phyloP scores from a whole-genome alignment of 2,329 filamentous ascomycete genomes.

The Cladosporium sp. region DNA sequence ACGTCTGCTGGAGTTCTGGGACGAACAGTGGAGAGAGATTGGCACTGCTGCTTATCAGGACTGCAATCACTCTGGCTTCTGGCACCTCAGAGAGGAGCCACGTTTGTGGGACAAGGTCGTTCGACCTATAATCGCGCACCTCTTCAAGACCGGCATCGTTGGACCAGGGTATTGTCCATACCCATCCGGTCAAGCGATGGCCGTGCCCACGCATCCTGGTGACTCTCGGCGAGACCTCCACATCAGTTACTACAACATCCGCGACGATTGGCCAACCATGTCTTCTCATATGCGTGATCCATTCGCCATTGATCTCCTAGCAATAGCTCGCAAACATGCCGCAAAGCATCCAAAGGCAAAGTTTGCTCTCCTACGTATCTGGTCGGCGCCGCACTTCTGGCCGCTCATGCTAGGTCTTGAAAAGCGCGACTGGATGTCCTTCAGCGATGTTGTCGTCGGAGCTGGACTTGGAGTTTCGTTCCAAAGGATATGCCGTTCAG shows the following conservation, averaged over 20 bases:
- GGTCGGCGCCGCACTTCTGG: slow-evolving; percentile 49
- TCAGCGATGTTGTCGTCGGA: slow-evolving; percentile 41
- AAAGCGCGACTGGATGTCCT: slow-evolving; percentile 34
- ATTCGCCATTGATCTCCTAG: slow-evolving; percentile 31
- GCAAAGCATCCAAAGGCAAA: slow-evolving; percentile 14
- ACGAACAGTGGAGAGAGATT: slow-evolving; percentile 28
- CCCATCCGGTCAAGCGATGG: slow-evolving; percentile 28
- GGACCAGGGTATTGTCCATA: slow-evolving; percentile 26
- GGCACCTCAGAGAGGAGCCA: slow-evolving; percentile 23
- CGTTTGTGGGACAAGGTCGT: slow-evolving; percentile 39
- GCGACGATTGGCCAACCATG: slow-evolving; percentile 23
- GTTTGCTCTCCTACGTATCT: slow-evolving; percentile 45
- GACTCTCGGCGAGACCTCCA: slow-evolving; percentile 33
- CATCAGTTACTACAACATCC: slow-evolving; percentile 46
- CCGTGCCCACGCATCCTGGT: slow-evolving; percentile 32
- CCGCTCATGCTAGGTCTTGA: slow-evolving; percentile 43
- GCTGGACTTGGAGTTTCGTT: slow-evolving; percentile 46
- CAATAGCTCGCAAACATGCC: slow-evolving; percentile 30
- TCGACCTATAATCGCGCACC: slow-evolving; percentile 41
- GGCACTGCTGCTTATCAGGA: neutral
- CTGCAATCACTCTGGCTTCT: neutral
- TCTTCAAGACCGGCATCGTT: slow-evolving; percentile 47
- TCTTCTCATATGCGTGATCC: slow-evolving; percentile 30
- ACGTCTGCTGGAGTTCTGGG: slow-evolving; percentile 32
- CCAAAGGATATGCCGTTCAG: slow-evolving; percentile 44